A percentile compares a stretch with the other conserved stretches of the same genome.
phyloP scores from a whole-genome alignment of 1,284 basidiomycete species.

The Phylloporus sp. region DNA sequence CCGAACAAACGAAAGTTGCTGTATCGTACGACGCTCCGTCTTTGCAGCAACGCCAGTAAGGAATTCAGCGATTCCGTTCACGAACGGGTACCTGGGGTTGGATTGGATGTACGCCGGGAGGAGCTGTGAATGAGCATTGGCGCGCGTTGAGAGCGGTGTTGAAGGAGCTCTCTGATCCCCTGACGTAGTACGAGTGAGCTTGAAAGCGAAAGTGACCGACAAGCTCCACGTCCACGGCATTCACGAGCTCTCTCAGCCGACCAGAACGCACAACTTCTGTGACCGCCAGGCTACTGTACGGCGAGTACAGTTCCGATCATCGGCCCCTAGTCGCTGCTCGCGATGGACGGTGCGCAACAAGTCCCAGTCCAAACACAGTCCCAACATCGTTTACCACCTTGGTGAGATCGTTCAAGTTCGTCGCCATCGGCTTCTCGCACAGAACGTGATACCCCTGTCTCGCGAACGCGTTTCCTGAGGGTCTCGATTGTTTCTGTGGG shows the following conservation, averaged over 20 bases:
- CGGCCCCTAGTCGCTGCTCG: neutral
- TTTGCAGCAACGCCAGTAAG: slow-evolving; percentile 66
- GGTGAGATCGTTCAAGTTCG: slow-evolving; percentile 70
- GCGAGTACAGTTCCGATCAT: slow-evolving; percentile 62
- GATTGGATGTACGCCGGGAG: slow-evolving; percentile 47
- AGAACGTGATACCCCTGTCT: slow-evolving; percentile 84
- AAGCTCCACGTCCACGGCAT: slow-evolving; percentile 78
- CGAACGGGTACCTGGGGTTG: slow-evolving; percentile 48
- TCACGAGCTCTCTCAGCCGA: slow-evolving; percentile 74
- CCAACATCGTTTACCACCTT: slow-evolving; percentile 66
- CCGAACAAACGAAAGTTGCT: too few species aligned
- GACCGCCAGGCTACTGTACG: slow-evolving; percentile 75
- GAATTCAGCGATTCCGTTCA: slow-evolving; percentile 55
- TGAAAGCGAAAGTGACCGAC: slow-evolving; percentile 82
- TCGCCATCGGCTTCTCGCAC: slow-evolving; percentile 92
- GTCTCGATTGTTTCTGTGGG: slow-evolving; percentile 67
- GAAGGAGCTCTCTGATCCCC: slow-evolving; percentile 72
- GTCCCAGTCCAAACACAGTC: slow-evolving; percentile 84
- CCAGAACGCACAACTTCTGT: slow-evolving; percentile 74
- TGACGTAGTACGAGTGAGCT: slow-evolving; percentile 85
- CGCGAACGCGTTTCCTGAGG: slow-evolving; percentile 70
- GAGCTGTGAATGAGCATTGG: slow-evolving; percentile 65
- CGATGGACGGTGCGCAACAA: slow-evolving; percentile 52
- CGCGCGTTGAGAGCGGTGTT: slow-evolving; percentile 57
- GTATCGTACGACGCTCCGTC: too few species aligned